These are phyloP conservation scores for Trichoderma atrobrunneum DNA, from an alignment of 2,329 filamentous ascomycete species.

Conservation along the genomic window DNA sequence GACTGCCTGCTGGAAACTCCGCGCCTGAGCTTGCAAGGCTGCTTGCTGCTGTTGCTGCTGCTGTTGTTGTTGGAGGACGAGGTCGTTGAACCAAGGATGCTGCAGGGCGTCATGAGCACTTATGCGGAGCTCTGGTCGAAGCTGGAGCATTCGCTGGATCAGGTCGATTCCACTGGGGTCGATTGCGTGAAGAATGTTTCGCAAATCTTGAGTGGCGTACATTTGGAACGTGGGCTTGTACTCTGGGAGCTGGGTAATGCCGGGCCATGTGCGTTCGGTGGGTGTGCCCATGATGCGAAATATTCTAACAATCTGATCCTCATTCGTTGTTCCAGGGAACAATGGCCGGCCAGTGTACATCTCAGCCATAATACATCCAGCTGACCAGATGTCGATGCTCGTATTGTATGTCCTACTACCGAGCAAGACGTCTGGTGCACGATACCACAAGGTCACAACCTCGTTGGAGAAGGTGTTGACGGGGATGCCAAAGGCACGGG, in stretches of 20 bases:
- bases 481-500: conserved; percentile 91
- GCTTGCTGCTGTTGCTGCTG: conserved; percentile 30
- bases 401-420: conserved; percentile 97
- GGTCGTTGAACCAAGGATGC: conserved; percentile 88
- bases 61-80: conserved; percentile 57
- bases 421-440: conserved; percentile 90
- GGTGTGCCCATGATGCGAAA: conserved; percentile 99
- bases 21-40: conserved; percentile 43
- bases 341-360: conserved; percentile 96
- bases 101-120: conserved; percentile 81
- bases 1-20: conserved; percentile 39
- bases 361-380: conserved; percentile 99
- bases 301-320: conserved; percentile 95
- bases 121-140: conserved; percentile 87
- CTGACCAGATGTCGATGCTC: conserved; percentile 99
- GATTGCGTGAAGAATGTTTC: conserved; percentile 84
- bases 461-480: conserved; percentile 99
- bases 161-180: conserved; percentile 85
- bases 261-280: conserved; percentile 91
- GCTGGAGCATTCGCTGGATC: conserved; percentile 84
- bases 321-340: conserved; percentile 96
- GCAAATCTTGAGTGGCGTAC: conserved; percentile 87
- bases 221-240: conserved; percentile 95
- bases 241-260: conserved; percentile 92
- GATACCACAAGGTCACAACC: conserved; percentile 96